phyloP scores from a whole-genome alignment of 2,329 filamentous ascomycete species.

The Chaetomiaceae sp. region DNA sequence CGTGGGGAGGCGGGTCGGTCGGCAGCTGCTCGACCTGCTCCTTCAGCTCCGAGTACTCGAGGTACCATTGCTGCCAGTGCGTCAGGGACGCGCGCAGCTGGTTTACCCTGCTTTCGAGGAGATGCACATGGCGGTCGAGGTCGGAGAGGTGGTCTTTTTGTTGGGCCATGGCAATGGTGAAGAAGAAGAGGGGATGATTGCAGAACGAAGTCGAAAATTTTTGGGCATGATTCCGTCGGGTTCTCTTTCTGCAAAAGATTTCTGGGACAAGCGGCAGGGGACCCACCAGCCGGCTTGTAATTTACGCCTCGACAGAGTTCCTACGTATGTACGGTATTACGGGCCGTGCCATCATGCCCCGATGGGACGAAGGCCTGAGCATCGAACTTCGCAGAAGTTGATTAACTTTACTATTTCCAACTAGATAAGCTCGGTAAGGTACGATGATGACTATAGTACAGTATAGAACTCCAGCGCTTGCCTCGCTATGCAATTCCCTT shows the following conservation, averaged over 20 bases:
- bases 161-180: slow-evolving; percentile 34
- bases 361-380: too few species aligned
- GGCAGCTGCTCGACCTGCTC: slow-evolving; percentile 66
- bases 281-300: too few species aligned
- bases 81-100: slow-evolving; percentile 71
- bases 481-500: slow-evolving; percentile 12
- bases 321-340: too few species aligned
- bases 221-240: neutral
- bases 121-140: slow-evolving; percentile 69
- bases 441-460: neutral
- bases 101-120: slow-evolving; percentile 70
- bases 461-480: slow-evolving; percentile 2
- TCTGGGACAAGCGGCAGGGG: too few species aligned
- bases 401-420: too few species aligned
- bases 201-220: neutral
- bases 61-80: slow-evolving; percentile 87
- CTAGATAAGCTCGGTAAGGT: too few species aligned
- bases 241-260: too few species aligned
- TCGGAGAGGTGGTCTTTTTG: slow-evolving; percentile 54
- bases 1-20: slow-evolving; percentile 39
- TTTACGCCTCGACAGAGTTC: too few species aligned
- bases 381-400: neutral
- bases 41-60: slow-evolving; percentile 85
- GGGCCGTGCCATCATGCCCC: too few species aligned
- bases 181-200: neutral